phyloP scores from a whole-genome alignment of 495 filamentous ascomycete species.

The Polyplosphaeria fusca region DNA sequence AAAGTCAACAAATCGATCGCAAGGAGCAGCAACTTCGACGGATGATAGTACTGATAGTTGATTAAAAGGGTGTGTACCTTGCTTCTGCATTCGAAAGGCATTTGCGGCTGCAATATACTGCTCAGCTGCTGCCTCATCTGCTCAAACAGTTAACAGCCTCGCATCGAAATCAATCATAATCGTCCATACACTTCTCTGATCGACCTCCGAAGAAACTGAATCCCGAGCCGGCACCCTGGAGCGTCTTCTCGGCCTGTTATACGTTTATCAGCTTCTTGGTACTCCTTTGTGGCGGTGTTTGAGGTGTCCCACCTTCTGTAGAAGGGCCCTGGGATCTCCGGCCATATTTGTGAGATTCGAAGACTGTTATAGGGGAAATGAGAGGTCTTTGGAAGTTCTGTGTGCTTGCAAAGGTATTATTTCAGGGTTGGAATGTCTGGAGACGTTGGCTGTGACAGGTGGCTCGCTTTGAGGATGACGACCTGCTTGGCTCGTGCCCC shows the following conservation, averaged over 20 bases:
- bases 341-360: slow-evolving; percentile 35
- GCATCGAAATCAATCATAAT: neutral
- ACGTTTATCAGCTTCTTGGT: slow-evolving; percentile 44
- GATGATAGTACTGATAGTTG: neutral
- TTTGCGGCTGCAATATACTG: slow-evolving; percentile 79
- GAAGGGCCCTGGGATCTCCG: slow-evolving; percentile 56
- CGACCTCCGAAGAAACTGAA: slow-evolving; percentile 74
- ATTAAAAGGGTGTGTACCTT: slow-evolving; percentile 47
- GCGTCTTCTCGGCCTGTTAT: slow-evolving; percentile 73
- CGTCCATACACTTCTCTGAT: slow-evolving; percentile 62
- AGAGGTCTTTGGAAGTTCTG: no score
- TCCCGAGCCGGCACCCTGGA: slow-evolving; percentile 64
- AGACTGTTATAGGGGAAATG: no score
- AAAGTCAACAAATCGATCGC: neutral
- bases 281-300: slow-evolving; percentile 10
- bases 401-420: neutral
- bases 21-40: no score
- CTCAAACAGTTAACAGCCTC: neutral
- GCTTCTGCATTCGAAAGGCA: slow-evolving; percentile 70
- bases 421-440: neutral
- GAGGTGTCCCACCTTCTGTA: slow-evolving; percentile 52
- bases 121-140: slow-evolving; percentile 70
- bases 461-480: slow-evolving; percentile 30
- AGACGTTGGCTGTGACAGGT: slow-evolving; percentile 17
- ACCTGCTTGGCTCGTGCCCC: slow-evolving; percentile 13